A percentile compares a stretch with the other conserved stretches of the same genome.
Evolutionary conservation across 2,329 filamentous ascomycete species (phyloP).

Genomic region (Didymella glomerata): DNA sequence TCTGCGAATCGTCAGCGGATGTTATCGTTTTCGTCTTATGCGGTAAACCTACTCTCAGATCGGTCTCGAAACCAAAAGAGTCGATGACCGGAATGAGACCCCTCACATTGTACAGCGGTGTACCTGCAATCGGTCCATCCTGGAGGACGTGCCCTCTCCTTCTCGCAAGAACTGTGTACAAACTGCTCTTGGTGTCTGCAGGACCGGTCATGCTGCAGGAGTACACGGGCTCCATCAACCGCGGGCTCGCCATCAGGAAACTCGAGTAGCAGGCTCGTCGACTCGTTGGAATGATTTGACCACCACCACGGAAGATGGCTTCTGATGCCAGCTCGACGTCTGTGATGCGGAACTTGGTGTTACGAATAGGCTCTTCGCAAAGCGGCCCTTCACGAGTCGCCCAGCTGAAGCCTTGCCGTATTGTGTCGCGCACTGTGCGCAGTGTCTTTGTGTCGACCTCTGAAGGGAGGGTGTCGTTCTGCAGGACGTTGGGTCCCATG

Average conservation of each 20-base stretch:
- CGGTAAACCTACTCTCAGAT: constrained; percentile 67
- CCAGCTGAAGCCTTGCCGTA: constrained; percentile 97
- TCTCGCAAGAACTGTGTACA: constrained; percentile 91
- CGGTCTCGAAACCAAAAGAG: constrained; percentile 97
- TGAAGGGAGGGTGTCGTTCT: constrained; percentile 93
- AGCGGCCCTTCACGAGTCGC: constrained; percentile 92
- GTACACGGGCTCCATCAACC: constrained; percentile 97
- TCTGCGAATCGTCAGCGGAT: constrained; percentile 52
- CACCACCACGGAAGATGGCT: constrained; percentile 92
- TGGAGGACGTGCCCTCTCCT: constrained; percentile 90
- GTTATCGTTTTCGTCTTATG: not conserved
- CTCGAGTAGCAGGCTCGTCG: constrained; percentile 93
- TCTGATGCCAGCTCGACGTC: constrained; percentile 87
- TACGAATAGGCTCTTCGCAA: constrained; percentile 98
- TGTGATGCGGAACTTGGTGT: constrained; percentile 96
- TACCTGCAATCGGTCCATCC: constrained; percentile 94
- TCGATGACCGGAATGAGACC: constrained; percentile 96
- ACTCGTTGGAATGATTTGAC: constrained; percentile 96
- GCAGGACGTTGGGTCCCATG: constrained; percentile 90
- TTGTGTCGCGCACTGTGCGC: constrained; percentile 85
- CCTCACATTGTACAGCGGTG: constrained; percentile 89
- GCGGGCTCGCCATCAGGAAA: constrained; percentile 95
- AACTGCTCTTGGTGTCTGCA: constrained; percentile 83
- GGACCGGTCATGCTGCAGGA: constrained; percentile 91
- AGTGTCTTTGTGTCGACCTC: constrained; percentile 95